Evolutionary conservation across 768 basidiomycete species (phyloP).

Genomic region (Lactarius sanguifluus): DNA sequence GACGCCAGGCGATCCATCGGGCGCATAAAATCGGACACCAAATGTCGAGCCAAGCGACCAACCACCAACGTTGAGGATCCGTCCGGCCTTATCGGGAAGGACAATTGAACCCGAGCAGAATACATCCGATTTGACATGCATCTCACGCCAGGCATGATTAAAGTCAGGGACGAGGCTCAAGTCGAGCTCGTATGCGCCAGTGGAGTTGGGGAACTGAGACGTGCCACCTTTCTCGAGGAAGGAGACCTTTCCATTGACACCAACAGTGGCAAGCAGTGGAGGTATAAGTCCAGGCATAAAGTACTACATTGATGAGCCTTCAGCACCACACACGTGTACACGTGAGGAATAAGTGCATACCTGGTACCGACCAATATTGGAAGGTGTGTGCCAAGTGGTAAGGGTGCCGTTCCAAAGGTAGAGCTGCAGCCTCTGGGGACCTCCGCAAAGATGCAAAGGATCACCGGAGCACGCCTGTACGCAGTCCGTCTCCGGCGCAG

Average conservation of each 20-base stretch:
- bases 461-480: constrained; percentile 63
- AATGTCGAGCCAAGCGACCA: constrained; percentile 72
- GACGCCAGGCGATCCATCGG: constrained; percentile 63
- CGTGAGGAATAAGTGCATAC: constrained; percentile 39
- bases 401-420: constrained; percentile 40
- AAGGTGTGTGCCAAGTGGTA: constrained; percentile 64
- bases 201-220: constrained; percentile 58
- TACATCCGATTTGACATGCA: constrained; percentile 76
- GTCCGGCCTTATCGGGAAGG: constrained; percentile 70
- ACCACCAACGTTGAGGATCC: constrained; percentile 65
- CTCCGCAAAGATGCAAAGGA: constrained; percentile 67
- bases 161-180: constrained; percentile 50
- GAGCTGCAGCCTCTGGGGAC: constrained; percentile 47
- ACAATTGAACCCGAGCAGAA: constrained; percentile 76
- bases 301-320: constrained; percentile 35
- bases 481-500: constrained; percentile 43
- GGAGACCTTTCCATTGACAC: constrained; percentile 78
- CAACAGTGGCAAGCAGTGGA: constrained; percentile 71
- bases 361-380: constrained; percentile 68
- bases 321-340: not conserved
- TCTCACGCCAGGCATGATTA: constrained; percentile 61
- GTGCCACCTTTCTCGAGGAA: constrained; percentile 78
- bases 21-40: constrained; percentile 71
- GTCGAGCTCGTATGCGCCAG: constrained; percentile 80
- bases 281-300: constrained; percentile 61